These are phyloP conservation scores for Citeromyces siamensis DNA, from an alignment of 1,139 yeast species.

Conservation along the genomic window DNA sequence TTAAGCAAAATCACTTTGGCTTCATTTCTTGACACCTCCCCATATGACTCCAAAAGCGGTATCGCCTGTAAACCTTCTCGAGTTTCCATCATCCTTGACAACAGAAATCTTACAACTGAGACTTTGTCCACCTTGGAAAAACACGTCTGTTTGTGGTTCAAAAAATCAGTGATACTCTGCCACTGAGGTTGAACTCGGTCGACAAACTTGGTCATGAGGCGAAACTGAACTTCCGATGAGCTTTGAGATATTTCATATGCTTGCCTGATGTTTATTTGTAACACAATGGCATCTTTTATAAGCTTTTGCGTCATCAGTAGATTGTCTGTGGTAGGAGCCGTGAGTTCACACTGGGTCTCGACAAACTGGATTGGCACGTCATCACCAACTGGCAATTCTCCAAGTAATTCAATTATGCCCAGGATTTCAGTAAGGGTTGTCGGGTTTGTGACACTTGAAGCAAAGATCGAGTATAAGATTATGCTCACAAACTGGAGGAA, in stretches of 20 bases:
- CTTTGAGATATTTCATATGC: neutral
- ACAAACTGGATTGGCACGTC: too few species aligned
- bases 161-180: neutral
- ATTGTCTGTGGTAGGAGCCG: too few species aligned
- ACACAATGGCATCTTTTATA: too few species aligned
- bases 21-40: neutral
- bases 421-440: too few species aligned
- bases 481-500: slow-evolving; percentile 1
- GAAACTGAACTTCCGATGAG: neutral
- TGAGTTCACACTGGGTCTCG: too few species aligned
- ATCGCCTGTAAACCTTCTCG: neutral
- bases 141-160: neutral
- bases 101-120: neutral
- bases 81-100: neutral
- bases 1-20: neutral
- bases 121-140: neutral
- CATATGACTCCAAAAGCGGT: neutral
- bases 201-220: neutral
- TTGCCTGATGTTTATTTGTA: too few species aligned
- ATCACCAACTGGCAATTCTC: too few species aligned
- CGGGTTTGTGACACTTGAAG: too few species aligned
- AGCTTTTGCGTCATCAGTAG: too few species aligned
- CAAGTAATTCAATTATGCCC: too few species aligned
- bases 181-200: neutral
- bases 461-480: too few species aligned